These are phyloP conservation scores for Acacia confusa DNA, from an alignment of 306 rosid genomes.

Conservation along the genomic window DNA sequence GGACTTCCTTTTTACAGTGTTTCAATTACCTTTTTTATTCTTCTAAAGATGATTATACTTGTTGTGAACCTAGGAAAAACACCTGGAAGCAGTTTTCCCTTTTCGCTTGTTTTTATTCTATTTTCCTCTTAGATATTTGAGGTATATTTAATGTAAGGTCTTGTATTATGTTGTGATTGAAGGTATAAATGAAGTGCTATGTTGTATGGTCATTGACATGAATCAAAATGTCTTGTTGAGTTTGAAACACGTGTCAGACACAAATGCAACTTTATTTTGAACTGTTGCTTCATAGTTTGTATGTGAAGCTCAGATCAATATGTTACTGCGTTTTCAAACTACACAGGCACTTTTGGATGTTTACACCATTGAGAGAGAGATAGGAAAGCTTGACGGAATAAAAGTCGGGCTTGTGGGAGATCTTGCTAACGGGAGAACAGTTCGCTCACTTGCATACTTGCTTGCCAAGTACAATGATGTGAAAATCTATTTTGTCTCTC, in stretches of 20 bases:
- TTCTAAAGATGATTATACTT: not conserved
- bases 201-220: not conserved
- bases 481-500: constrained; percentile 75
- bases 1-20: not conserved
- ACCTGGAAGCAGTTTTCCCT: constrained; percentile 1
- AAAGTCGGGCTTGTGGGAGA: constrained; percentile 87
- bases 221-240: not conserved
- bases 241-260: not conserved
- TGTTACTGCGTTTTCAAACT: constrained; percentile 21
- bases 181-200: constrained; percentile 1
- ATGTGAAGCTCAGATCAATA: constrained; percentile 10
- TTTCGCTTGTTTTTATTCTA: not conserved
- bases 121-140: not conserved
- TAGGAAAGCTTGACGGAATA: constrained; percentile 75
- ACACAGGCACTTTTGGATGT: constrained; percentile 83
- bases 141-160: constrained; percentile 3
- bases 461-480: constrained; percentile 77
- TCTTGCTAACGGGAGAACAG: constrained; percentile 90
- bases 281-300: not conserved
- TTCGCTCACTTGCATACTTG: constrained; percentile 85
- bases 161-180: constrained; percentile 11
- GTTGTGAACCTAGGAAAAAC: not conserved
- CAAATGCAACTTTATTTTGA: not conserved
- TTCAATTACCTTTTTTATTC: not conserved
- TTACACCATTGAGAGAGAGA: constrained; percentile 77